Evolutionary conservation across 768 basidiomycete genomes (phyloP), one percentile per base, ranked within the genome.

Genomic region (Lepiota subincarnata): DNA sequence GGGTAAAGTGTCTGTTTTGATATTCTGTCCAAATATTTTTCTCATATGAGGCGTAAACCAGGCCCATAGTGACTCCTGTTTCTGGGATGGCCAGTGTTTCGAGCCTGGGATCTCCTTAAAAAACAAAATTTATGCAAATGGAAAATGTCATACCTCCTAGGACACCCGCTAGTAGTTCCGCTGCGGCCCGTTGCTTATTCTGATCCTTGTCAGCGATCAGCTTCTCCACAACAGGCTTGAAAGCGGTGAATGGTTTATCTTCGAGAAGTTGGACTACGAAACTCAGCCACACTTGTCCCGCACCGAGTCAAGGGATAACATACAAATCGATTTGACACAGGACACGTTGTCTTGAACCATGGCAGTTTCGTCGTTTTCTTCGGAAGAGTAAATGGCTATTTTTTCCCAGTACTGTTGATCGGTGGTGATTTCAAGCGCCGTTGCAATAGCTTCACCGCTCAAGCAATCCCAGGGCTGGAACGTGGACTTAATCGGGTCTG

Each of bases 181-280:
- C 91, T 7, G 89, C 85, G 2, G 89, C 92, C 26, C 93, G 77
- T 64, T 92, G 92, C 70, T 92, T 91, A 69, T 95, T 87, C 55
- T 90, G 86, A 58, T 89, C 84, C 56, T 86, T 81, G 61, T 89
- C 80, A 7, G 68, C 66, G 16, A 92, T 70, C n/a, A 89, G 68
- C 28, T 74, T 74, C 50, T 86, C 84, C 35, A 92, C 63, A 1
- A 80, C 77, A 0, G 84, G 83, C 55, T 73, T 77, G 55, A 91
- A 70, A 0, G 74, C 74, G 50, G 81, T 75, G 50, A 90, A 80
- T 0, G 88, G 84, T 50, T 80, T 81, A 58, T 86, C 83, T 60
- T 86, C 87, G n/a, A 89, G 75, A 14, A 93, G 63, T 73, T 94
- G 91, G 64, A 88, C 85, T 88, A 55, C 53, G 66, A 39, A 47